These are phyloP conservation scores for Solanum tarijense DNA, from an alignment of 257 asterid genomes.

Conservation along the genomic window DNA sequence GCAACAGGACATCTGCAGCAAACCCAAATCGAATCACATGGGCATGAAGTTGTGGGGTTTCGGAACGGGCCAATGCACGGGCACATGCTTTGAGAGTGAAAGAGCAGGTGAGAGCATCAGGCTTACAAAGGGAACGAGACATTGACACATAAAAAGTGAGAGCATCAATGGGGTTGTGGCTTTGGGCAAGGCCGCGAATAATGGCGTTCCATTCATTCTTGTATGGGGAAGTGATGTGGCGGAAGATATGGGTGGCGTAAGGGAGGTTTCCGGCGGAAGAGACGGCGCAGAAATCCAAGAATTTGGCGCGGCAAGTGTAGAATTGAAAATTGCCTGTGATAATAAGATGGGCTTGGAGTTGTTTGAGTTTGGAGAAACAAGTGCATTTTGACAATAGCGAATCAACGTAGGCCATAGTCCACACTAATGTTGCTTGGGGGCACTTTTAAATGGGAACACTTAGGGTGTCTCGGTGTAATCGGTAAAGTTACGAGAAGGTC, in stretches of 20 bases:
- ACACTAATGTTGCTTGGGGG: neutral
- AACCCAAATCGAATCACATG: slow-evolving; percentile 44
- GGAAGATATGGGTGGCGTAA: slow-evolving; percentile 53
- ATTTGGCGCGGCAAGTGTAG: slow-evolving; percentile 48
- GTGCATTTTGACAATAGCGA: slow-evolving; percentile 45
- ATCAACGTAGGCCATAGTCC: slow-evolving; percentile 51
- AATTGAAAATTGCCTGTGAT: slow-evolving; percentile 50
- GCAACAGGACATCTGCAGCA: slow-evolving; percentile 47
- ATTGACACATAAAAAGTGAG: slow-evolving; percentile 42
- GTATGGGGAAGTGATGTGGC: slow-evolving; percentile 31
- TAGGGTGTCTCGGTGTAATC: neutral
- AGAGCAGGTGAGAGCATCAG: slow-evolving; percentile 90
- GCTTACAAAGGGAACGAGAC: slow-evolving; percentile 52
- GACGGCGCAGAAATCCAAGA: slow-evolving; percentile 56
- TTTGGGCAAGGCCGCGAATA: slow-evolving; percentile 90
- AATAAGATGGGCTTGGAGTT: slow-evolving; percentile 69
- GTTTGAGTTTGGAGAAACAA: slow-evolving; percentile 33
- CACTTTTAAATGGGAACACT: neutral
- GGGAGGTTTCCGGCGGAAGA: slow-evolving; percentile 40
- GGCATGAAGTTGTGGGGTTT: slow-evolving; percentile 51
- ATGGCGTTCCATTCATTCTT: slow-evolving; percentile 95
- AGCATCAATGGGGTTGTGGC: slow-evolving; percentile 55
- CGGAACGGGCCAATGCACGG: slow-evolving; percentile 49
- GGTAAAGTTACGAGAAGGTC: neutral
- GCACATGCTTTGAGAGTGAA: slow-evolving; percentile 91